phyloP scores from a whole-genome alignment of 139 green algal genomes.

The Desmodesmus armatus region DNA sequence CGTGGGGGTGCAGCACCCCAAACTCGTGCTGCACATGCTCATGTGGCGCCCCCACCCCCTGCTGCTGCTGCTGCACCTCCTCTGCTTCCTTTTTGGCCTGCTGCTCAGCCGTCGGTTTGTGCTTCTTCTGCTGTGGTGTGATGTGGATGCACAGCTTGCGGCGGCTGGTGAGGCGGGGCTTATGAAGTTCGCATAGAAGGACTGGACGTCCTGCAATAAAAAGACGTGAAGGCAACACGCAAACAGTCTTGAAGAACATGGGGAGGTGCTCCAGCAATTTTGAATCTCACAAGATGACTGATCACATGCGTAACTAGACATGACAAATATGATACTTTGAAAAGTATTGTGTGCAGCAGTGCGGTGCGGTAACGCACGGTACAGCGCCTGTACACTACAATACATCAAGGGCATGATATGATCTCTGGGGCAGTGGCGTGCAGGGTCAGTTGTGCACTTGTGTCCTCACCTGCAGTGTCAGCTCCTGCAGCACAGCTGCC shows the following conservation, averaged over 20 bases:
- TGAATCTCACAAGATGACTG: too few relatives aligned
- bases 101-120: conserved; percentile 45
- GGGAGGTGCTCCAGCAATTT: too few relatives aligned
- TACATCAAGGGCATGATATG: too few relatives aligned
- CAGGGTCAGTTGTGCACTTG: too few relatives aligned
- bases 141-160: conserved; percentile 73
- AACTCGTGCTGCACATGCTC: conserved; percentile 26
- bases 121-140: conserved; percentile 63
- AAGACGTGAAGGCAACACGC: too few relatives aligned
- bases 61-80: conserved; percentile 14
- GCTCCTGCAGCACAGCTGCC: conserved; percentile 25
- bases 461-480: too few relatives aligned
- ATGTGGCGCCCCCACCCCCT: background rate
- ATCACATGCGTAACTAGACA: too few relatives aligned
- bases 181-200: conserved; percentile 63
- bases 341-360: too few relatives aligned
- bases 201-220: conserved; percentile 10
- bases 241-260: background rate
- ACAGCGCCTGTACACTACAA: too few relatives aligned
- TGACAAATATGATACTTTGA: too few relatives aligned
- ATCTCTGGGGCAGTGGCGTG: too few relatives aligned
- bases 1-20: background rate
- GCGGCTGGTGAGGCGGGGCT: conserved; percentile 77
- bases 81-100: background rate
- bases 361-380: too few relatives aligned